Evolutionary conservation across 768 basidiomycete species (phyloP).

Genomic region (Russula earlei): DNA sequence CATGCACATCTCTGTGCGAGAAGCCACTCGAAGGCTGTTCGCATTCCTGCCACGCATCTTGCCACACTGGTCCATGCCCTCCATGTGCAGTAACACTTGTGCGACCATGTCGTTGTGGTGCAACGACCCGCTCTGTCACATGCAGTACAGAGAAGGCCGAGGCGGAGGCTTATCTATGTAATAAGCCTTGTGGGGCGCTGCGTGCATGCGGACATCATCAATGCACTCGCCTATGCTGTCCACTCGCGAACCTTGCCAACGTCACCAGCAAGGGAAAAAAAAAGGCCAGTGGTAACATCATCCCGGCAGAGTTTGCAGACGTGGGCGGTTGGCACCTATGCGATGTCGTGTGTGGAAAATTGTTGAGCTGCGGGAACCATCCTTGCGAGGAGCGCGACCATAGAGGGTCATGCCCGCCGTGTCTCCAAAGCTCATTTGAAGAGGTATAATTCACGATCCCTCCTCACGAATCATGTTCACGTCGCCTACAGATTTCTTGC

Average conservation of each 20-base stretch:
- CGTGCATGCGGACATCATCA: slow-evolving; percentile 82
- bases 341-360: slow-evolving; percentile 68
- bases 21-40: slow-evolving; percentile 56
- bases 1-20: slow-evolving; percentile 60
- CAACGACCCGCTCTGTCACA: slow-evolving; percentile 42
- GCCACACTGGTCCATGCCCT: slow-evolving; percentile 74
- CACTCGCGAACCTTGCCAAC: slow-evolving; percentile 56
- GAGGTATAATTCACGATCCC: slow-evolving; percentile 44
- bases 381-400: slow-evolving; percentile 76
- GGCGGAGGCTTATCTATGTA: slow-evolving; percentile 59
- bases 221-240: slow-evolving; percentile 81
- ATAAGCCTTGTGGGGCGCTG: slow-evolving; percentile 65
- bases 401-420: slow-evolving; percentile 69
- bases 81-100: slow-evolving; percentile 65
- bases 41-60: slow-evolving; percentile 60
- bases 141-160: slow-evolving; percentile 43
- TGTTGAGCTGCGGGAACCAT: slow-evolving; percentile 69
- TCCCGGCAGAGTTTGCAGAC: slow-evolving; percentile 41
- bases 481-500: slow-evolving; percentile 53
- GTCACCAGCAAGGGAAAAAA: slow-evolving; percentile 47
- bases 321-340: slow-evolving; percentile 73
- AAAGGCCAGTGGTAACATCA: slow-evolving; percentile 32
- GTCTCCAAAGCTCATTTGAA: slow-evolving; percentile 84
- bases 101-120: slow-evolving; percentile 81
- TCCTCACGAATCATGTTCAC: background rate